Base-by-base conservation (phyloP, 129 eudicot species). In the Silybum marianum region DNA sequence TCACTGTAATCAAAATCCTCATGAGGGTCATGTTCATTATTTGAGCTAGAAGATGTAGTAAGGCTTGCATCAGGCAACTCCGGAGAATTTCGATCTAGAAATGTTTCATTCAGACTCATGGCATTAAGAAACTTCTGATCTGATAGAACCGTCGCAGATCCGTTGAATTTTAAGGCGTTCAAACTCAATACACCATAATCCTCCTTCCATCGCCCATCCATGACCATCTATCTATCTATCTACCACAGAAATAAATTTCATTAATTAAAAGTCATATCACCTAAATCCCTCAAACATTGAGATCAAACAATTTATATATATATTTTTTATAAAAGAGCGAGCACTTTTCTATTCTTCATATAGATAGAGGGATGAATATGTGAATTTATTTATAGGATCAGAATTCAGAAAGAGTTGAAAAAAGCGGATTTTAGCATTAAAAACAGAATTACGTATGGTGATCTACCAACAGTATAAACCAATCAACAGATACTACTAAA, bases 1-100 rank as follows among this genome's bases (percentile, higher is more conserved):
- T 92, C 97, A 85, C 93, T 90, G 66, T 92, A 90, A 48, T 92
- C 98, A 78, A 60, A 90, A 79, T 94, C 97, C 69, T 94, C 98
- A 34, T 85, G 87, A 16, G 39, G 16, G 54, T 90, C 91, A 24
- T 75, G 83, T 68, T 82, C 85, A 9, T 69, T 51, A 25, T 80
- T 87, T 26, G 44, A 66, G 23, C 87, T 75, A 72, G 76, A 84
- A 26, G 89, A 68, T n/a, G 75, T 69, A 62, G 75, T 69, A 62
- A 75, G 46, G 67, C 66, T 66, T 18, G 69, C 58, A 85, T 89
- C 85, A 36, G 84, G 75, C 3, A 84, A 68, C 48, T 68, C 23
- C 1, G 66, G 81, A 7, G 23, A 32, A 74, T 40, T 83, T 72
- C 74, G 81, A 78, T 84, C 83, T 21, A 79, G n/a, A 19, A 77